phyloP scores from a whole-genome alignment of 2,329 filamentous ascomycete genomes.

The Diaporthe sp. region DNA sequence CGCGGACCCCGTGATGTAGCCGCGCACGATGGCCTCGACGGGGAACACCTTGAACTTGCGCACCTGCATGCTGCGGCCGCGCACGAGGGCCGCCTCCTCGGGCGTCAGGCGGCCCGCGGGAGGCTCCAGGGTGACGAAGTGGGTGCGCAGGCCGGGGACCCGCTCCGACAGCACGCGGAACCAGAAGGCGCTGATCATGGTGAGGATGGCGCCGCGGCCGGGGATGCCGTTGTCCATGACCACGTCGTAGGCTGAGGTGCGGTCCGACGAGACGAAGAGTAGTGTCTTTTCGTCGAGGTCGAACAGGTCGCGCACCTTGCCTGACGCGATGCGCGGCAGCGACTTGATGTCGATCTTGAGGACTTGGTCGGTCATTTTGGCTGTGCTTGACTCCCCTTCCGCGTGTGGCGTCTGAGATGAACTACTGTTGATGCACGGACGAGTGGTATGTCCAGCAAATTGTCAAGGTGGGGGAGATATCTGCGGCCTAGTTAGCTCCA shows the following conservation, averaged over 20 bases:
- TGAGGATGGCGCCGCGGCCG: conserved; percentile 66
- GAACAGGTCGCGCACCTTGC: conserved; percentile 48
- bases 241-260: conserved; percentile 96
- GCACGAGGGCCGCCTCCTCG: conserved; percentile 64
- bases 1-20: conserved; percentile 88
- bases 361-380: conserved; percentile 37
- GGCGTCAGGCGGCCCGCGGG: conserved; percentile 48
- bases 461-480: not conserved
- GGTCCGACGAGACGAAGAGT: conserved; percentile 54
- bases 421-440: not conserved
- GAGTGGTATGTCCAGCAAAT: not conserved
- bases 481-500: not conserved
- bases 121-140: conserved; percentile 63
- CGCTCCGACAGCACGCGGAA: conserved; percentile 61
- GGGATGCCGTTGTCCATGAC: conserved; percentile 79
- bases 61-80: conserved; percentile 82
- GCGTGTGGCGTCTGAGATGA: not conserved
- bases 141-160: conserved; percentile 63
- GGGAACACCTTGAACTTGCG: conserved; percentile 80
- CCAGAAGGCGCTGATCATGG: conserved; percentile 63
- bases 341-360: conserved; percentile 46
- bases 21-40: conserved; percentile 87
- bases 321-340: conserved; percentile 48
- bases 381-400: not conserved
- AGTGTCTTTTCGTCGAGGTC: conserved; percentile 46